Evolutionary conservation across 345 rosid genomes (phyloP).

Genomic region (Euphorbia tirucalli): DNA sequence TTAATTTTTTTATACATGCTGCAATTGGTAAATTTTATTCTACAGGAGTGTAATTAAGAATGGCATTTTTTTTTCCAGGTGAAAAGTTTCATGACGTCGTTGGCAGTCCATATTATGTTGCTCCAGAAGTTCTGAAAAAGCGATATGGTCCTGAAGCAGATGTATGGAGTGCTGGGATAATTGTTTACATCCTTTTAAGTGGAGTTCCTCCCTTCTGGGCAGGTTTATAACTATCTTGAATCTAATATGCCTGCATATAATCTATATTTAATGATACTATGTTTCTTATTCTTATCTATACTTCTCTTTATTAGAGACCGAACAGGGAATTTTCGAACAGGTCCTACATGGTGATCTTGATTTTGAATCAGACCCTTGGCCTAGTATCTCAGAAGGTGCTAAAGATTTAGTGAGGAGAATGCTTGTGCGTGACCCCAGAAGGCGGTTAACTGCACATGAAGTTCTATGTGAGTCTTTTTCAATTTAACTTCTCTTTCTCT

Average conservation of each 20-base stretch:
- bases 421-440: conserved; percentile 30
- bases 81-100: conserved; percentile 30
- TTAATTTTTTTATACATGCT: background rate
- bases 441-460: conserved; percentile 33
- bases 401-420: conserved; percentile 32
- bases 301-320: conserved; percentile 23
- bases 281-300: conserved; percentile 13
- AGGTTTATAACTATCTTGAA: conserved; percentile 13
- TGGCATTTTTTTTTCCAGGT: conserved; percentile 10
- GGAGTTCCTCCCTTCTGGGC: conserved; percentile 42
- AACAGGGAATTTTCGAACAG: conserved; percentile 31
- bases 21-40: background rate
- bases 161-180: conserved; percentile 39
- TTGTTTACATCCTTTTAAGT: conserved; percentile 30
- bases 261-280: too few species aligned
- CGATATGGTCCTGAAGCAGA: conserved; percentile 31
- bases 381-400: conserved; percentile 31
- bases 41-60: background rate
- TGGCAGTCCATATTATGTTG: conserved; percentile 37
- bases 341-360: conserved; percentile 32
- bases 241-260: background rate
- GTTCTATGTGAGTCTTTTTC: conserved; percentile 32
- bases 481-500: too few species aligned
- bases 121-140: conserved; percentile 31
- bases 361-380: conserved; percentile 34